phyloP scores from a whole-genome alignment of 345 rosid genomes.

The Gossypium ekmanianum region DNA sequence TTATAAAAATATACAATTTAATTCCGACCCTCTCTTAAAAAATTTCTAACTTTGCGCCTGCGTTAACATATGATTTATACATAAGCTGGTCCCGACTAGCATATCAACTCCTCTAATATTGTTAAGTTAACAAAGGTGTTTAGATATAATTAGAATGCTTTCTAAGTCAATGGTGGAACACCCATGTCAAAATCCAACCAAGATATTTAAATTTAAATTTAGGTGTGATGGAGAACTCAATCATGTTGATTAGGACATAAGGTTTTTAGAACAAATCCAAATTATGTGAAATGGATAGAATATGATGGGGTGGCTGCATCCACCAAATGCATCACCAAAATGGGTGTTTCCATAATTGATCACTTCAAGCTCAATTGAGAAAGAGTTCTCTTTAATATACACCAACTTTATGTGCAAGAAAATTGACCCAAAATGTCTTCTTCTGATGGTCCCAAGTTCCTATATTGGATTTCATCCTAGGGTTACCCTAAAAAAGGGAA shows the following conservation, averaged over 20 bases:
- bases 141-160: neutral
- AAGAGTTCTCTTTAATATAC: neutral
- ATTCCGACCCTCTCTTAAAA: too few species aligned
- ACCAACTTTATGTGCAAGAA: neutral
- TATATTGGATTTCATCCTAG: neutral
- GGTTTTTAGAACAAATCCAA: neutral
- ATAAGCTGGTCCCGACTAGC: too few species aligned
- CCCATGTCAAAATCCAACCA: neutral
- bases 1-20: too few species aligned
- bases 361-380: neutral
- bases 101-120: too few species aligned
- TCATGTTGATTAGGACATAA: neutral
- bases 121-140: too few species aligned
- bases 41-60: accelerated
- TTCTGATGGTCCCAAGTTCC: neutral
- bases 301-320: neutral
- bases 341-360: neutral
- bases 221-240: neutral
- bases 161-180: neutral
- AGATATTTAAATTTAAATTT: neutral
- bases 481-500: too few species aligned
- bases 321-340: neutral
- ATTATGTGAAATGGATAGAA: neutral
- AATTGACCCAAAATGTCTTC: neutral
- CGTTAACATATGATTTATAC: too few species aligned